Base-by-base conservation (phyloP, 1,284 basidiomycete genomes). In the Mycena citricolor region DNA sequence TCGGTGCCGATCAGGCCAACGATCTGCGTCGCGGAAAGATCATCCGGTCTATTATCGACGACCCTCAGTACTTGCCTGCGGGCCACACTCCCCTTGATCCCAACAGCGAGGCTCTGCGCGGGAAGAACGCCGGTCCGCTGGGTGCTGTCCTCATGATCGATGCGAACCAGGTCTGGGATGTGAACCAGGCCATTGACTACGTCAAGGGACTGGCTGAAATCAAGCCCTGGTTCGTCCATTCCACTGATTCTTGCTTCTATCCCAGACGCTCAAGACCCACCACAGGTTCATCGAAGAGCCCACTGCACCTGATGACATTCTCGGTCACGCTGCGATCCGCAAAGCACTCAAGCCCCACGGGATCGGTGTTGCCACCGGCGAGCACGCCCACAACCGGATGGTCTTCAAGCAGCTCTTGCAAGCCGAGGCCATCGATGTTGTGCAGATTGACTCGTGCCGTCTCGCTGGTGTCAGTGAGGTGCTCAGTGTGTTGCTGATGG, bases 91-190 rank as follows among this genome's bases (percentile, higher is more conserved):
- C 76, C 23, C 75, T 81, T 36, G 81, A 90, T 63, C 84, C 81
- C 5, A 75, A 74, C 42, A 76, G 81, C 32, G 77, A 83, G 36
- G 79, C 69, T 20, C 64, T 88, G 26, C 73, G 69, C 41, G 89
- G 86, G 11, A 98, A 97, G 78, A 97, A 97, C 56, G 93, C 94
- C 5, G 92, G 94, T 8, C 91, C 92, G 3, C 92, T 93, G 0
- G 94, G 94, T 11, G 83, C 86, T 37, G 94, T 97, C 19, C 73
- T 97, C 49, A 97, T 97, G 94, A 90, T 97, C 53, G 94, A 97
- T 64, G 89, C 94, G 37, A 97, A 97, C 69, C 94, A 94, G 67
- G 90, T 97, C 16, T 97, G 93, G 93, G 93, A 97, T 58, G 94
- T 97, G 14, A 75, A 83, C 31, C 80, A 94, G 65, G 94, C 94